Conservation (phyloP, 176 grass and related monocot genomes). For the Microstegium vimineum region DNA sequence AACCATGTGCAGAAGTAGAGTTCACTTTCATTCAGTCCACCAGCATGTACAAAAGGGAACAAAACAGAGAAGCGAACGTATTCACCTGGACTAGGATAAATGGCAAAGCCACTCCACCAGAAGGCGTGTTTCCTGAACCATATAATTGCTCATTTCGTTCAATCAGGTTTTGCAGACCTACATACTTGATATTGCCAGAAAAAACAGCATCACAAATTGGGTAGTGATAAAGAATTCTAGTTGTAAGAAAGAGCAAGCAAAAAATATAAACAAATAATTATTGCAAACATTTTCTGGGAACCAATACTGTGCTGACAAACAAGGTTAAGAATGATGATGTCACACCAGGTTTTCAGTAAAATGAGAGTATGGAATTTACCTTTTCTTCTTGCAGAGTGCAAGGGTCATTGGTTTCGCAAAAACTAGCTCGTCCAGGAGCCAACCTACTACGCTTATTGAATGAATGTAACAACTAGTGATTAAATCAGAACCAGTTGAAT, state of each 20-base stretch:
- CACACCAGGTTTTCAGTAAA: neutral
- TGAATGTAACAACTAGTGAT: neutral
- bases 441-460: neutral
- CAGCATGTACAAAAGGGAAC: conserved; percentile 6
- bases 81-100: conserved; percentile 97
- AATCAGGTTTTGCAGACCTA: conserved; percentile 84
- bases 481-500: too few relatives aligned
- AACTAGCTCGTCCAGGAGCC: neutral
- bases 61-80: neutral
- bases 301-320: neutral
- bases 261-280: neutral
- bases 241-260: conserved; percentile 3
- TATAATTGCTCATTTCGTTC: conserved; percentile 74
- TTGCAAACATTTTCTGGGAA: neutral
- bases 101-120: conserved; percentile 85
- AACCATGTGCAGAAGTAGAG: neutral
- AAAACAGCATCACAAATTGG: conserved; percentile 18
- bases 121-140: conserved; percentile 75
- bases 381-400: neutral
- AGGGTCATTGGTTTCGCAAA: neutral
- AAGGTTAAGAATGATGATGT: neutral
- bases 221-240: neutral
- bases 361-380: neutral
- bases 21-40: neutral
- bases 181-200: conserved; percentile 46